Conservation (phyloP, 192 early-diverging fungal genomes). For the Dissophora globulifera region DNA sequence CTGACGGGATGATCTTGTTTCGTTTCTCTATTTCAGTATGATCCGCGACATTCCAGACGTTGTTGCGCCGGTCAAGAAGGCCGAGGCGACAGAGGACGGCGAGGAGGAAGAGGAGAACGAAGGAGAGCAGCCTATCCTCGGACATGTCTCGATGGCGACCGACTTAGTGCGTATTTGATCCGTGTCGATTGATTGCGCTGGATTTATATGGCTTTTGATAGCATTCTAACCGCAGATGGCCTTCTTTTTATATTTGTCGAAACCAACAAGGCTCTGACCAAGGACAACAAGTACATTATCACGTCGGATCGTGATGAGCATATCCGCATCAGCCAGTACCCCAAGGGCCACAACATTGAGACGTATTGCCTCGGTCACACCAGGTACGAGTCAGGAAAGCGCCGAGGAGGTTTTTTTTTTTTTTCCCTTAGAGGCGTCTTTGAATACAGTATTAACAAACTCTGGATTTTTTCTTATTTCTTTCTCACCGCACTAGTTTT, state of each 20-base stretch:
- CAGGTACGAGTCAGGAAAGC: slow-evolving; percentile 65
- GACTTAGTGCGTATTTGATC: slow-evolving; percentile 70
- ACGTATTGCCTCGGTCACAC: slow-evolving; percentile 92
- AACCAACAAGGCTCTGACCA: slow-evolving; percentile 63
- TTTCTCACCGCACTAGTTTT: slow-evolving; percentile 60
- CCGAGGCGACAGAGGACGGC: slow-evolving; percentile 35
- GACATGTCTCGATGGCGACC: slow-evolving; percentile 95
- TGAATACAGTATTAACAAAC: background rate
- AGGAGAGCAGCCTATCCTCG: slow-evolving; percentile 66
- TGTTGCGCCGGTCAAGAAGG: slow-evolving; percentile 35
- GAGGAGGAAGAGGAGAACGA: slow-evolving; percentile 46
- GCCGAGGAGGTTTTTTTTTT: no score
- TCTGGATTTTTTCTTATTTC: background rate
- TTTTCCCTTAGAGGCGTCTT: no score
- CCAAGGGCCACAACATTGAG: slow-evolving; percentile 90
- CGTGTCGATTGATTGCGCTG: background rate
- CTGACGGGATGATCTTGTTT: no score
- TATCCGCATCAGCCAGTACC: slow-evolving; percentile 92
- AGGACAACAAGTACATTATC: slow-evolving; percentile 75
- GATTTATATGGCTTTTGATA: background rate
- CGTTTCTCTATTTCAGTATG: no score
- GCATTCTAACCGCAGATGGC: no score
- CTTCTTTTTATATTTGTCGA: no score
- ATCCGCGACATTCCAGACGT: slow-evolving; percentile 39
- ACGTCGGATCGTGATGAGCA: slow-evolving; percentile 98